Conservation (phyloP, 768 basidiomycete species). For the Boletus rubescentipes region DNA sequence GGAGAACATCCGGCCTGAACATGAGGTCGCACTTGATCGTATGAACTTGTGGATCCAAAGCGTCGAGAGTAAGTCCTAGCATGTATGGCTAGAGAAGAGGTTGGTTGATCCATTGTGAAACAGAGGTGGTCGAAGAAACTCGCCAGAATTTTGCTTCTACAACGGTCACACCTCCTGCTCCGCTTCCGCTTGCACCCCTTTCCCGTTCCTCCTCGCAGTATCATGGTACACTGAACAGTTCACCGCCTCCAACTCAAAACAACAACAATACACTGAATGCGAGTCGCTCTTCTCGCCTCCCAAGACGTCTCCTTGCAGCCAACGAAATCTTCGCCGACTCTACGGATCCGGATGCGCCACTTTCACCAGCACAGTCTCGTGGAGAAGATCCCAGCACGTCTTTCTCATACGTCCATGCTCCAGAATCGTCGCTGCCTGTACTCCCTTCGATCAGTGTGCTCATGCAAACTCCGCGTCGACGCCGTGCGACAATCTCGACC, state of each 20-base stretch:
- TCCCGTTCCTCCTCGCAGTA: slow-evolving; percentile 47
- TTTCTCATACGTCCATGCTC: slow-evolving; percentile 20
- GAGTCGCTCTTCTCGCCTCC: slow-evolving; percentile 45
- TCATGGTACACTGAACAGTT: slow-evolving; percentile 31
- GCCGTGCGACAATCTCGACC: slow-evolving; percentile 68
- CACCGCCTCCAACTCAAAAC: slow-evolving; percentile 22
- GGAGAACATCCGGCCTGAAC: slow-evolving; percentile 34
- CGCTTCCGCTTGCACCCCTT: slow-evolving; percentile 61
- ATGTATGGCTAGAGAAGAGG: neutral
- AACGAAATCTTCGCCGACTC: slow-evolving; percentile 64
- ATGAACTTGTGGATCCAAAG: slow-evolving; percentile 82
- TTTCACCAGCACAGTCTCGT: slow-evolving; percentile 20
- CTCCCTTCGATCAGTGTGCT: slow-evolving; percentile 19
- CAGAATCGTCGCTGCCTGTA: slow-evolving; percentile 22
- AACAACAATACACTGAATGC: slow-evolving; percentile 8
- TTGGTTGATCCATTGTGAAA: slow-evolving; percentile 3
- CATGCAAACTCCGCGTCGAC: slow-evolving; percentile 37
- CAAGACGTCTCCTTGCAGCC: slow-evolving; percentile 61
- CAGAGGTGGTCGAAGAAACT: slow-evolving; percentile 82
- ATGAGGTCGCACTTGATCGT: slow-evolving; percentile 47
- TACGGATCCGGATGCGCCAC: slow-evolving; percentile 12
- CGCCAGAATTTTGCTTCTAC: slow-evolving; percentile 68
- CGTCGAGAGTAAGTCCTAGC: slow-evolving; percentile 66
- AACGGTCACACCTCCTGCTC: slow-evolving; percentile 48
- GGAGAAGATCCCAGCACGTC: slow-evolving; percentile 19